These are phyloP conservation scores for Microascus cirrosus DNA, from an alignment of 2,329 filamentous ascomycete species.

Conservation along the genomic window DNA sequence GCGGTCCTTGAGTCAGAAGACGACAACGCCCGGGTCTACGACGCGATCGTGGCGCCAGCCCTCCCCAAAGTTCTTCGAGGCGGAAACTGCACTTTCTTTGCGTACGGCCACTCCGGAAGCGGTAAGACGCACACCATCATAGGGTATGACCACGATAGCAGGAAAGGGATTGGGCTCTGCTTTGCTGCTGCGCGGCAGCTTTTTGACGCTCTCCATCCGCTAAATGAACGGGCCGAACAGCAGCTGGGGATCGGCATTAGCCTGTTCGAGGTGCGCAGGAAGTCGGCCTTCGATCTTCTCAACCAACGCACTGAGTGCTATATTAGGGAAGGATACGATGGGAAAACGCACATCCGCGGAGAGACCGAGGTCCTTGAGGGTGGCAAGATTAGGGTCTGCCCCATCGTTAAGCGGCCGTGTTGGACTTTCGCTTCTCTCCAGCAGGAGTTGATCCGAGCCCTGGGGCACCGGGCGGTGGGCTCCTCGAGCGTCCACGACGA, in stretches of 20 bases:
- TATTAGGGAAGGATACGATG: slow-evolving; percentile 27
- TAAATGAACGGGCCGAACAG: slow-evolving; percentile 11
- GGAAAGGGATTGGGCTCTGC: slow-evolving; percentile 22
- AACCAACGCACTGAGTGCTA: slow-evolving; percentile 24
- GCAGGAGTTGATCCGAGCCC: slow-evolving; percentile 14
- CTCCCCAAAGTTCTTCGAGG: slow-evolving; percentile 21
- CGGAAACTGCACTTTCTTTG: slow-evolving; percentile 50
- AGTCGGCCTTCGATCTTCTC: slow-evolving; percentile 27
- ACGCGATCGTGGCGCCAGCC: slow-evolving; percentile 18
- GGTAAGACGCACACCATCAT: slow-evolving; percentile 82
- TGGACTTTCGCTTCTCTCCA: slow-evolving; percentile 22
- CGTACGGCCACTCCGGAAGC: slow-evolving; percentile 84
- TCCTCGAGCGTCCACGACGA: slow-evolving; percentile 22
- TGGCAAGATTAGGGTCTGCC: slow-evolving; percentile 27
- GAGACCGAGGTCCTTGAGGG: slow-evolving; percentile 25
- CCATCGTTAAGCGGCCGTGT: slow-evolving; percentile 20
- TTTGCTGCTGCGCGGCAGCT: slow-evolving; percentile 21
- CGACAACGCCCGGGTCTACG: slow-evolving; percentile 13
- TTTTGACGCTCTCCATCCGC: slow-evolving; percentile 12
- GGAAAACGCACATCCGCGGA: slow-evolving; percentile 26
- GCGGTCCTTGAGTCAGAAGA: slow-evolving; percentile 14
- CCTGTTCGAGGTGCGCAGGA: slow-evolving; percentile 28
- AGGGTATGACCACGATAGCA: slow-evolving; percentile 25
- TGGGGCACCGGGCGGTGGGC: slow-evolving; percentile 19
- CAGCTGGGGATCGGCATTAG: slow-evolving; percentile 23